These are phyloP conservation scores for Xylaria sp. DNA, from an alignment of 495 filamentous ascomycete genomes.

Conservation along the genomic window DNA sequence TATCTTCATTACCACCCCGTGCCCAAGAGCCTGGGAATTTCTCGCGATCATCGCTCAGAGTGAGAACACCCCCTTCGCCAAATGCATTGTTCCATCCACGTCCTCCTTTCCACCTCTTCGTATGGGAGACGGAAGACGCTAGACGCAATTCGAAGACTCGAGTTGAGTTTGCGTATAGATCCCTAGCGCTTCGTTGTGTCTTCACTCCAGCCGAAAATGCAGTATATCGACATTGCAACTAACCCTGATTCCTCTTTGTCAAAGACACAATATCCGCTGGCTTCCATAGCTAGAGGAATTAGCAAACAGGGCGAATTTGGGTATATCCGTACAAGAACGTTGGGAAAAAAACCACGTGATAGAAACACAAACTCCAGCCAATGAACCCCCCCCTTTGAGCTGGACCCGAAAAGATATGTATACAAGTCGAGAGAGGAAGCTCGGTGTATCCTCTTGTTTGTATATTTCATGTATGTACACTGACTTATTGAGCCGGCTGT, in stretches of 20 bases:
- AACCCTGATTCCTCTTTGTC: background rate
- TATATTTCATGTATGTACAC: background rate
- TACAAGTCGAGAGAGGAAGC: background rate
- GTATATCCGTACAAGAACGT: conserved; percentile 13
- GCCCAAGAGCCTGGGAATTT: background rate
- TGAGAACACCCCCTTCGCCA: background rate
- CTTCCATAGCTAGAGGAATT: background rate
- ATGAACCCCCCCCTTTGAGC: background rate
- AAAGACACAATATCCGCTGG: background rate
- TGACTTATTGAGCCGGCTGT: background rate
- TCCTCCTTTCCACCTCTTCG: no score
- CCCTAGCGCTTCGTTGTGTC: background rate
- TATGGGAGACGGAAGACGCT: no score
- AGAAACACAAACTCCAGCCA: background rate
- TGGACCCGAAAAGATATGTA: background rate
- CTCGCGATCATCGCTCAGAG: background rate
- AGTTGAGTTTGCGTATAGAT: background rate
- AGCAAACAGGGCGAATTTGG: conserved; percentile 9
- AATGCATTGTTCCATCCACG: background rate
- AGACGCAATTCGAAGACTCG: background rate
- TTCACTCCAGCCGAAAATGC: background rate
- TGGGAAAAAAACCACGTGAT: background rate
- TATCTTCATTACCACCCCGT: background rate
- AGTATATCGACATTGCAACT: background rate
- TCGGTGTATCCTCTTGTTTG: background rate